phyloP scores from a whole-genome alignment of 1,284 basidiomycete genomes.

The Schizophyllum commune region DNA sequence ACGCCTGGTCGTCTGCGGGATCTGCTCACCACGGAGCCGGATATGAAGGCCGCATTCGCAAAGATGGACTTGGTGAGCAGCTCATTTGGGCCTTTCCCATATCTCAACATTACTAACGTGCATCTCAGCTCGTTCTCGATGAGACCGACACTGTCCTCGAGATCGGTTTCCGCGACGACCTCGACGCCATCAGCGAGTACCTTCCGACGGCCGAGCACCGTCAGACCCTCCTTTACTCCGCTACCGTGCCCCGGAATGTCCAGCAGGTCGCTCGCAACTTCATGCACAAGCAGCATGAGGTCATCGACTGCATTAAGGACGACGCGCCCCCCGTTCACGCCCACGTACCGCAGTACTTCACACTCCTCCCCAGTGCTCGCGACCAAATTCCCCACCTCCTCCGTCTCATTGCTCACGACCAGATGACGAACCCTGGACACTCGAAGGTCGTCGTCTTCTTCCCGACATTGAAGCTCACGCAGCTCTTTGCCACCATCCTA shows the following conservation, averaged over 20 bases:
- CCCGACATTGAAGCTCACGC: conserved; percentile 84
- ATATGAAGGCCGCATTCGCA: conserved; percentile 45
- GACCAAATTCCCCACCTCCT: conserved; percentile 79
- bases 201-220: conserved; percentile 66
- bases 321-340: conserved; percentile 59
- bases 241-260: conserved; percentile 64
- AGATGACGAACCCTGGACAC: conserved; percentile 62
- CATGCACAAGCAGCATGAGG: conserved; percentile 48
- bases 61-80: conserved; percentile 51
- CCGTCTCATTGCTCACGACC: conserved; percentile 84
- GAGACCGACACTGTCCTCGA: conserved; percentile 95
- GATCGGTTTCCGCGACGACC: conserved; percentile 92
- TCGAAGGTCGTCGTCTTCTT: conserved; percentile 88
- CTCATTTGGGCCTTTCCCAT: not conserved
- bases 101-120: conserved; percentile 9
- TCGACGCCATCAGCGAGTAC: conserved; percentile 65
- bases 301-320: conserved; percentile 54
- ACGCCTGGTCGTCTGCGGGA: conserved; percentile 91
- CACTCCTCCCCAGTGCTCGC: conserved; percentile 57
- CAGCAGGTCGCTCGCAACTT: conserved; percentile 51
- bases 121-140: conserved; percentile 73
- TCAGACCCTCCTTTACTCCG: conserved; percentile 95
- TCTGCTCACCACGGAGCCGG: conserved; percentile 58
- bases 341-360: conserved; percentile 82
- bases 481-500: conserved; percentile 65